Evolutionary conservation across 139 green algal genomes (phyloP).

Genomic region (Yamagishiella unicocca): DNA sequence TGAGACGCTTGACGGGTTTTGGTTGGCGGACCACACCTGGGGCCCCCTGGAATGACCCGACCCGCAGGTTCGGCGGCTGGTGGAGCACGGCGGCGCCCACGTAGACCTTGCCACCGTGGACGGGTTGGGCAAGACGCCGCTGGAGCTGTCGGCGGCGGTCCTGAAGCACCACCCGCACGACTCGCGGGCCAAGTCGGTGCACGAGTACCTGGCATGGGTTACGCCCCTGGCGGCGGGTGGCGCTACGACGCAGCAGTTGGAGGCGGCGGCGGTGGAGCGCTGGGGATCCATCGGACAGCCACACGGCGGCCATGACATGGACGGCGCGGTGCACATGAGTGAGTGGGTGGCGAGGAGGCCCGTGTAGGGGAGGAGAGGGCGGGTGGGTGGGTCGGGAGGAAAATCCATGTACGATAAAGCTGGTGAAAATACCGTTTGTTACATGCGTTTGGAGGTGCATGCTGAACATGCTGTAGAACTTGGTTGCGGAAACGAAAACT

Average conservation of each 20-base stretch:
- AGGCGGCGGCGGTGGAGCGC: slow-evolving; percentile 22
- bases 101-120: neutral
- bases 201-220: neutral
- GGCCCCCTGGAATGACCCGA: neutral
- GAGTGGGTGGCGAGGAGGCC: neutral
- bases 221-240: neutral
- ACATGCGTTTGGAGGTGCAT: neutral
- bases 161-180: neutral
- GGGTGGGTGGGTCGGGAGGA: neutral
- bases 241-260: neutral
- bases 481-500: too few relatives aligned
- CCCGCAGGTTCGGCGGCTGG: neutral
- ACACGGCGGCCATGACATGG: neutral
- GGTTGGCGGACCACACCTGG: neutral
- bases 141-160: slow-evolving; percentile 12
- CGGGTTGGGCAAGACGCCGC: slow-evolving; percentile 14
- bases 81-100: neutral
- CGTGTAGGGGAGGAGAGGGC: neutral
- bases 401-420: neutral
- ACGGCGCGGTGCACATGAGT: neutral
- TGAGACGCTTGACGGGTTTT: neutral
- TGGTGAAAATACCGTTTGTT: too few relatives aligned
- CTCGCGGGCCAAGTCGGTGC: neutral
- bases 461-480: neutral
- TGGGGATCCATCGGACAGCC: slow-evolving; percentile 17